Evolutionary conservation across 1,284 basidiomycete species (phyloP), one percentile per base, ranked within the genome.

Genomic region (Microbotryum intermedium): DNA sequence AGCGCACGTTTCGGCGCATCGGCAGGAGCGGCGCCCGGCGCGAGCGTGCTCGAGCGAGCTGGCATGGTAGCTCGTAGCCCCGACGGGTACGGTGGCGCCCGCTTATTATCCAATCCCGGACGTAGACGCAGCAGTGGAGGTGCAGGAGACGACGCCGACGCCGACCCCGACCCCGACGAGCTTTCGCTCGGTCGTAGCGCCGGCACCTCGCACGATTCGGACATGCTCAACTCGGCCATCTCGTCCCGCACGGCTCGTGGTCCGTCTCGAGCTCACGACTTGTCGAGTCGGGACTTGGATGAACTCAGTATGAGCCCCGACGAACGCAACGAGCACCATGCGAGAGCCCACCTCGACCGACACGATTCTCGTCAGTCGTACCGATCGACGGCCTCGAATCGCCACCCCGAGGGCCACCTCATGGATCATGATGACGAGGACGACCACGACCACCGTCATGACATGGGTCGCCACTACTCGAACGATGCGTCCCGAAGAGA

Each of bases 261-360:
- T 39, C 34, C 34, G 34, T 39, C 34, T 39, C 34, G 34, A 39
- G 29, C 23, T 9, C 39, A 29, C 21, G 25, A 56, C 39, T 55
- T 55, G 47, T 55, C 55, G 8, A 43, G 52, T 6, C 39, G 25
- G 16, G 61, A 62, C 57, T 47, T 57, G 21, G 66, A 67, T 42
- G 64, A 63, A n/a, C 53, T 64, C 53, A 39, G 34, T 16, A 39
- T 39, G 34, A 39, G 34, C 34, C 43, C 7, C 43, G 66, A 62
- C 47, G 58, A 64, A 30, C 59, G 49, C 2, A 30, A 30, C 1
- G 50, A 55, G 2, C 30, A 46, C n/a, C 59, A 59, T 0, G 55
- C 62, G 0, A 64, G 66, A 39, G 54, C 50, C 9, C 62, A 61
- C 50, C 61, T 68, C 53, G 58, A 60, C 13, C 64, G 66, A 18